These are phyloP conservation scores for Raddia distichophylla DNA, from an alignment of 176 grass and related monocot species.

Conservation along the genomic window DNA sequence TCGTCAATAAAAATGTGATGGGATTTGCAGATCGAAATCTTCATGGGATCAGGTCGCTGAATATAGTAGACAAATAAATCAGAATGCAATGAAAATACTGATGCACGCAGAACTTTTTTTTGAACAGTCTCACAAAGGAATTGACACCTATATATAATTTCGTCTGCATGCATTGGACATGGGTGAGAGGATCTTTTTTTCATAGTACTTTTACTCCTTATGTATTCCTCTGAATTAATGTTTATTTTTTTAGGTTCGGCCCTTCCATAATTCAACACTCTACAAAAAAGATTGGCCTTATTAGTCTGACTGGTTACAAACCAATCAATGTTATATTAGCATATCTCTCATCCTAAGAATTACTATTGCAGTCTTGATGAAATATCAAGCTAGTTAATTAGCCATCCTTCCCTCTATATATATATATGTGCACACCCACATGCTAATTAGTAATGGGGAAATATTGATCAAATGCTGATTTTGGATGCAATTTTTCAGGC, in stretches of 20 bases:
- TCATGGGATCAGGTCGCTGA: neutral
- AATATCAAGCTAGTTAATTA: no score
- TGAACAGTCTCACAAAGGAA: neutral
- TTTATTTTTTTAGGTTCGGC: no score
- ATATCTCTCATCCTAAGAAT: no score
- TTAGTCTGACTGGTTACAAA: no score
- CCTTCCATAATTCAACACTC: no score
- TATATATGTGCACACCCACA: neutral
- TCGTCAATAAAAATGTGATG: neutral
- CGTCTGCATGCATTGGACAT: neutral
- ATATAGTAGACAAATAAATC: neutral
- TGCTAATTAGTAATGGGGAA: neutral
- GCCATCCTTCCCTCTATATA: no score
- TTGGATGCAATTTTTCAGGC: constrained; percentile 40
- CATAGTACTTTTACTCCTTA: no score
- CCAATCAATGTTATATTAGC: no score
- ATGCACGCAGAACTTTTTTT: neutral
- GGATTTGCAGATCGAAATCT: neutral
- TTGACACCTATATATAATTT: no score
- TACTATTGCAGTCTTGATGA: no score
- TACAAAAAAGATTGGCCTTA: no score
- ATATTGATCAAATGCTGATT: neutral
- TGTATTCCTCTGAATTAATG: no score
- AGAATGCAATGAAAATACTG: neutral
- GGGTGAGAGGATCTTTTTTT: neutral